Evolutionary conservation across 441 rosid genomes (phyloP).

Genomic region (Adansonia gregorii): DNA sequence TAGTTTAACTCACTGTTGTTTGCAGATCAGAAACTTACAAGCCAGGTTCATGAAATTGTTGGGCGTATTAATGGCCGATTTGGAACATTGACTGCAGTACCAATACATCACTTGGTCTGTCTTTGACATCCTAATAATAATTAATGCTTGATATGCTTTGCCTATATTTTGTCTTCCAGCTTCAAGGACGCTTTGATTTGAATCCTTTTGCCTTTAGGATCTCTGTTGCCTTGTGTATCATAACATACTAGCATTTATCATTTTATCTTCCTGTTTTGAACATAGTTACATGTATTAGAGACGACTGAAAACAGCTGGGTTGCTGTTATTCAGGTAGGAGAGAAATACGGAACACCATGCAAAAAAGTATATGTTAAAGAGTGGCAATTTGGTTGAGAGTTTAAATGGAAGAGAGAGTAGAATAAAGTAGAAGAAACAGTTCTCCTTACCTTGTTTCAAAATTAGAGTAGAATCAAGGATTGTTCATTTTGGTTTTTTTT

Average conservation of each 20-base stretch:
- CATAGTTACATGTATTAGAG: too few species aligned
- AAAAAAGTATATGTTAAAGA: not conserved
- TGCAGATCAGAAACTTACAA: constrained; percentile 70
- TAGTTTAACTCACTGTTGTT: not conserved
- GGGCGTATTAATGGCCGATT: constrained; percentile 99
- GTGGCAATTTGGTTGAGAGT: not conserved
- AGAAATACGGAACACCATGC: not conserved
- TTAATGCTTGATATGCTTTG: constrained; percentile 17
- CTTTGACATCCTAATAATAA: constrained; percentile 26
- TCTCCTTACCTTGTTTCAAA: not conserved
- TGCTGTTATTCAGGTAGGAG: not conserved
- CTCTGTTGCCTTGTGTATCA: constrained; percentile 6
- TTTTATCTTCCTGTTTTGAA: not conserved
- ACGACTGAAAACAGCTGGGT: not conserved
- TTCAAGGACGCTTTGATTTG: not conserved
- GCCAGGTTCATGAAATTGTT: constrained; percentile 99
- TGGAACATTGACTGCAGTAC: constrained; percentile 93
- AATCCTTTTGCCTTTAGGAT: not conserved
- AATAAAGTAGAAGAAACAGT: not conserved
- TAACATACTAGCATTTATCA: not conserved
- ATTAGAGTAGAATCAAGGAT: not conserved
- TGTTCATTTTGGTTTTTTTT: not conserved
- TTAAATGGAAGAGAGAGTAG: not conserved
- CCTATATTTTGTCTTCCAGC: constrained; percentile 18
- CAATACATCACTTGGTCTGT: constrained; percentile 97